Evolutionary conservation across 306 rosid species (phyloP), one percentile per base, ranked within the genome.

Genomic region (Rosa lucieae): DNA sequence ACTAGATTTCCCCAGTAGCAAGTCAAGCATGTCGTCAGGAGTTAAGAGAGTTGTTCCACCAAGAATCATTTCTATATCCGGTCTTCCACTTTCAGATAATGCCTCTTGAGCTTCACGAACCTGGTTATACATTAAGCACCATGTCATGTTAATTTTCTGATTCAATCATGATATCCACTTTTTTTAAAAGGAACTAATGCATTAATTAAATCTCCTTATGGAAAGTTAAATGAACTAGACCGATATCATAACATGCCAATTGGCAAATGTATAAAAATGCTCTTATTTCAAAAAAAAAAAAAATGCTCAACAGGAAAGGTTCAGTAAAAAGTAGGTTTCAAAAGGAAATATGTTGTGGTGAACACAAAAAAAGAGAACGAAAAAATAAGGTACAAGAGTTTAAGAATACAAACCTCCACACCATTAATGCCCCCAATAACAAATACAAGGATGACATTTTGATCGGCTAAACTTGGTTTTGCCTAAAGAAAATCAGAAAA

Each of bases 391-490:
- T 43, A 68, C 32, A 81, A 82, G 80, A 85, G 71, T 66, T 6
- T 61, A 32, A 14, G 8, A 78, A 72, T 71, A 76, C 71, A 62
- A 17, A 92, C 97, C 99, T 94, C 99, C 1, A 91, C 85, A 61
- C 93, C 91, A 82, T 92, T 94, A 75, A 94, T 91, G 76, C 99
- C 99, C 2, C 99, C 97, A 32, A 92, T 71, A 71, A 94, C 93
- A 85, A 92, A 94, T 80, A 92, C 89, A 85, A 94, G 87, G 74
- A 94, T 86, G 86, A 92, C 87, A 85, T 82, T 92, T 82, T 92
- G 97, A 79, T 94, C 99, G 10, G 97, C 94, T 80, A 94, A 89
- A 81, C 87, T 91, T 47, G 99, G 99, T 89, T 92, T 94, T 73
- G 97, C 97, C 99, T 92, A 91, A 78, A 43, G 35, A 87, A 80